phyloP scores from a whole-genome alignment of 2,329 filamentous ascomycete species.

The Didymella exigua region DNA sequence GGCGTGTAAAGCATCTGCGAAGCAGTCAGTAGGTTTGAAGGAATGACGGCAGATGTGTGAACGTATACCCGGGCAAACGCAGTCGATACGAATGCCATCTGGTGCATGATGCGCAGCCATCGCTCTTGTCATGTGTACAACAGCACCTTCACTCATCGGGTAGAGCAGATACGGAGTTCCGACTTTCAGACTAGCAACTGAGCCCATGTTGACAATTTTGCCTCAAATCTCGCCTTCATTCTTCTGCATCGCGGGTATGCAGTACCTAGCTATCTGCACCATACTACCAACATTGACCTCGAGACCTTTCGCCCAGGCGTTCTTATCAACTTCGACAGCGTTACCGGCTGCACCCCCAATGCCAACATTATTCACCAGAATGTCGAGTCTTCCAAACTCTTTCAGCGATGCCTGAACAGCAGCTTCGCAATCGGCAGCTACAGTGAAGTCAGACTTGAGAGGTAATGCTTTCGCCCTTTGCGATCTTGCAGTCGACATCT shows the following conservation, averaged over 20 bases:
- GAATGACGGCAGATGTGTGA: background rate
- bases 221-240: slow-evolving; percentile 57
- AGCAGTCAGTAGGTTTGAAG: background rate
- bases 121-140: slow-evolving; percentile 62
- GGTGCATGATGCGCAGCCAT: slow-evolving; percentile 62
- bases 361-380: slow-evolving; percentile 70
- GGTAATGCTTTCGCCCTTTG: slow-evolving; percentile 44
- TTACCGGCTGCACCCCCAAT: slow-evolving; percentile 64
- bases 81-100: slow-evolving; percentile 60
- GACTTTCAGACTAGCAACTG: slow-evolving; percentile 63
- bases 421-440: slow-evolving; percentile 57
- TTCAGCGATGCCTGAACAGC: slow-evolving; percentile 51
- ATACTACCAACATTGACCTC: slow-evolving; percentile 69
- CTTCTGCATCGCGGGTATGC: slow-evolving; percentile 64
- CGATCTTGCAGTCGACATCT: slow-evolving; percentile 52
- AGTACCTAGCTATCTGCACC: slow-evolving; percentile 67
- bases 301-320: slow-evolving; percentile 61
- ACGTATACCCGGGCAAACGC: slow-evolving; percentile 57
- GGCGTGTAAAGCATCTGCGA: slow-evolving; percentile 59
- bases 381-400: slow-evolving; percentile 63
- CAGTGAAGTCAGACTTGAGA: slow-evolving; percentile 61
- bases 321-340: slow-evolving; percentile 65
- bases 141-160: slow-evolving; percentile 60
- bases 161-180: slow-evolving; percentile 61
- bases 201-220: slow-evolving; percentile 67